Percentiles rank a stretch among this genome's conserved stretches.
Evolutionary conservation across 495 filamentous ascomycete species (phyloP).

Genomic region (Podospora didyma): DNA sequence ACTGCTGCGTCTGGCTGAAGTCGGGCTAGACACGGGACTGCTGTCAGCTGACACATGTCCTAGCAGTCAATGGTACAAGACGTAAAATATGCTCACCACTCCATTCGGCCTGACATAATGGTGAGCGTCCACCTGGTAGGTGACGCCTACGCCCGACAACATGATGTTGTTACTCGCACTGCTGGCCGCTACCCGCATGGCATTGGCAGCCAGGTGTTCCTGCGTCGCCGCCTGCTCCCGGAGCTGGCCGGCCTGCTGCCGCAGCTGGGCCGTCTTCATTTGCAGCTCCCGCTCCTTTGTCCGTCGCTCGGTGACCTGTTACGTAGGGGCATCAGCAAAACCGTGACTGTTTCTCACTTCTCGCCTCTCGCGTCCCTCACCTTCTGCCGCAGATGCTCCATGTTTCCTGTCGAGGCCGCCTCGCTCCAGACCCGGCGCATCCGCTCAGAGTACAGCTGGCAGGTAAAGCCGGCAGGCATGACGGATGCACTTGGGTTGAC

Average conservation of each 20-base stretch:
- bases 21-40: constrained; percentile 1
- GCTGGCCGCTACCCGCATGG: neutral
- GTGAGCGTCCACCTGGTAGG: constrained; percentile 3
- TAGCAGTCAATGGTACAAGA: neutral
- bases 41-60: neutral
- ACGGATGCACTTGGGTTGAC: neutral
- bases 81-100: neutral
- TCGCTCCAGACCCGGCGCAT: constrained; percentile 13
- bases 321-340: neutral
- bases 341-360: neutral
- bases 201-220: constrained; percentile 7
- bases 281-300: constrained; percentile 6
- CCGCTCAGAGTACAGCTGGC: constrained; percentile 11
- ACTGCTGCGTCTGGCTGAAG: constrained; percentile 10
- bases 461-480: constrained; percentile 3
- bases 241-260: constrained; percentile 3
- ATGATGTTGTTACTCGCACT: constrained; percentile 9
- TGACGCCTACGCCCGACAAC: constrained; percentile 7
- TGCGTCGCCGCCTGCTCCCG: constrained; percentile 4
- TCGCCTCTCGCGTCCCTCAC: neutral
- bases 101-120: constrained; percentile 3
- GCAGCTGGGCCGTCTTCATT: constrained; percentile 3
- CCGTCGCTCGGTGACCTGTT: constrained; percentile 5
- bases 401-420: constrained; percentile 3
- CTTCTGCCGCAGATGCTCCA: constrained; percentile 9